A percentile compares a stretch with the other conserved stretches of the same genome.
phyloP scores from a whole-genome alignment of 257 asterid genomes.

The Gynochthodes officinalis region DNA sequence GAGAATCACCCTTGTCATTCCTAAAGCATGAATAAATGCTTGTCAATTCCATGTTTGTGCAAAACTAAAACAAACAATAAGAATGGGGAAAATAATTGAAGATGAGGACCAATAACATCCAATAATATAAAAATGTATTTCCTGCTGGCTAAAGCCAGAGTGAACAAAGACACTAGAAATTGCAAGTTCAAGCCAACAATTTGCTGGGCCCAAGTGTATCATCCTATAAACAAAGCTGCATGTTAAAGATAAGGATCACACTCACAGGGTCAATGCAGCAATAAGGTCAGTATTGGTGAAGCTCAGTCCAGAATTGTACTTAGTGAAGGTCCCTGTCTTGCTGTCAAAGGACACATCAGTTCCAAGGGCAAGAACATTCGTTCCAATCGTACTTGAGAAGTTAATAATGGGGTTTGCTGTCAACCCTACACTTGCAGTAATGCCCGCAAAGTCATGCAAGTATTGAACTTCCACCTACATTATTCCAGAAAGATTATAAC shows the following conservation, averaged over 20 bases:
- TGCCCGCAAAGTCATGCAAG: constrained; percentile 41
- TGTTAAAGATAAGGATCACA: not conserved
- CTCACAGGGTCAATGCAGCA: constrained; percentile 48
- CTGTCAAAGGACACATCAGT: constrained; percentile 47
- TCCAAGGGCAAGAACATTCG: constrained; percentile 36
- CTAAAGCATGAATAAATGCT: constrained; percentile 17
- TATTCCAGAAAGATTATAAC: not conserved
- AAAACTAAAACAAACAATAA: not conserved
- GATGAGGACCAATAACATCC: not conserved
- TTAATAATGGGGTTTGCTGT: constrained; percentile 49
- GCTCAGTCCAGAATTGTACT: constrained; percentile 42
- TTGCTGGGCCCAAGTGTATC: not conserved
- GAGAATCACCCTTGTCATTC: constrained; percentile 45
- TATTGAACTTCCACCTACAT: constrained; percentile 50
- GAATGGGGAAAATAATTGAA: not conserved
- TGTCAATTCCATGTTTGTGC: not conserved
- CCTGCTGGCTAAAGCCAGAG: too few species aligned
- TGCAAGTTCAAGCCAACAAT: not conserved
- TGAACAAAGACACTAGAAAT: not conserved
- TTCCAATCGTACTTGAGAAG: constrained; percentile 47
- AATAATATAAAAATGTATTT: not conserved
- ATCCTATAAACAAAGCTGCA: not conserved
- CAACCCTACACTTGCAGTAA: constrained; percentile 45
- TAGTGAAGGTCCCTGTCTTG: constrained; percentile 37
- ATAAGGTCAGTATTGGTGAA: constrained; percentile 44